A percentile compares a stretch with the other conserved stretches of the same genome.
phyloP scores from a whole-genome alignment of 2,329 filamentous ascomycete genomes.

The Arthrobotrys entomopaga region DNA sequence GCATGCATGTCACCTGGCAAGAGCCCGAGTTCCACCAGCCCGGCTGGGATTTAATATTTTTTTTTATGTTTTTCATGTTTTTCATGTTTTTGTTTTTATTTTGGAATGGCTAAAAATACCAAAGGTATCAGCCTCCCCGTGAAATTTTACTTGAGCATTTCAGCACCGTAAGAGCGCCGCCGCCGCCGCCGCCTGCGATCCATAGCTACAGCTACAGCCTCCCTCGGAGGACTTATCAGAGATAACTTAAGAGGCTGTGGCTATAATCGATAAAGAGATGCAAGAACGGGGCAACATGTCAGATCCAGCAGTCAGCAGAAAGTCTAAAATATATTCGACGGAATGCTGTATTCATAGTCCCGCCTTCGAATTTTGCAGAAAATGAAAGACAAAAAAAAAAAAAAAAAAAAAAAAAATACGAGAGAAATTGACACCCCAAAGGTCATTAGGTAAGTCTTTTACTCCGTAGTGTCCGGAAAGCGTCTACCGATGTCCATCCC shows the following conservation, averaged over 20 bases:
- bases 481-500: too few relatives aligned
- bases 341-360: too few relatives aligned
- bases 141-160: constrained; percentile 7
- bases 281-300: constrained; percentile 25
- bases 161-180: constrained; percentile 12
- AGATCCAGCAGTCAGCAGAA: constrained; percentile 34
- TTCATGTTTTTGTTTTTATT: constrained; percentile 4
- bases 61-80: too few relatives aligned
- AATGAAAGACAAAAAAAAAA: too few relatives aligned
- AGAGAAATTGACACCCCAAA: too few relatives aligned
- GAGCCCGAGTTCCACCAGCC: constrained; percentile 34
- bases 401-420: too few relatives aligned
- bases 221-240: constrained; percentile 16
- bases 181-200: constrained; percentile 28
- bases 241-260: constrained; percentile 33
- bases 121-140: constrained; percentile 50
- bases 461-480: too few relatives aligned
- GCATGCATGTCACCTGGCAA: constrained; percentile 50
- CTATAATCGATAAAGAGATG: constrained; percentile 42
- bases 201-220: constrained; percentile 44
- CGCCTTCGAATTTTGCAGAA: too few relatives aligned
- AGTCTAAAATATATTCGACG: constrained; percentile 3
- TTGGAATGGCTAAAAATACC: constrained; percentile 53
- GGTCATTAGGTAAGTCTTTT: too few relatives aligned
- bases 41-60: constrained; percentile 28